phyloP scores from a whole-genome alignment of 2,329 filamentous ascomycete species.

The Botrytis porri region DNA sequence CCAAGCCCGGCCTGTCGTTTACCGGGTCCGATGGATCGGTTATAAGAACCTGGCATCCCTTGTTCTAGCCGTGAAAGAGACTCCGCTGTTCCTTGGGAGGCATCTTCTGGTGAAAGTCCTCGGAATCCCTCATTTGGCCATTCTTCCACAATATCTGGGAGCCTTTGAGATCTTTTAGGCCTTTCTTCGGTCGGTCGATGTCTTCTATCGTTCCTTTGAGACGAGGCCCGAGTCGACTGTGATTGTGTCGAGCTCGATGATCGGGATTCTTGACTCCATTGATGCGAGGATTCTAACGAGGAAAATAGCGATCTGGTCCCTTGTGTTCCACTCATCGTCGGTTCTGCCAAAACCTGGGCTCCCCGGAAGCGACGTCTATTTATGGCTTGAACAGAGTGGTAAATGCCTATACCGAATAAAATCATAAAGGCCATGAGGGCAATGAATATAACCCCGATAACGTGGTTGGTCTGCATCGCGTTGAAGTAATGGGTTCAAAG shows the following conservation, averaged over 20 bases:
- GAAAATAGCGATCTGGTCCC: neutral
- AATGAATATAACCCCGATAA: neutral
- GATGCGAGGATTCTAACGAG: neutral
- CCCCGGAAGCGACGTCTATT: neutral
- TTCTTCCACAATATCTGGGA: slow-evolving; percentile 3
- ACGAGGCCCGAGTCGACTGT: neutral
- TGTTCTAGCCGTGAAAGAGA: neutral
- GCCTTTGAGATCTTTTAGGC: neutral
- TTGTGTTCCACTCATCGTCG: neutral
- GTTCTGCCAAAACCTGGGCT: neutral
- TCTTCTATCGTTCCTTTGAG: neutral
- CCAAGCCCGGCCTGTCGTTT: neutral
- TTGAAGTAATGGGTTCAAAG: neutral
- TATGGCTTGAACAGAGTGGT: neutral
- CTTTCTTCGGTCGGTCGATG: neutral
- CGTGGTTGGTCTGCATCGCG: neutral
- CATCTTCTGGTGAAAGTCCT: neutral
- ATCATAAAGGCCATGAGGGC: neutral
- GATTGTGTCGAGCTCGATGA: neutral
- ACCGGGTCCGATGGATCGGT: neutral
- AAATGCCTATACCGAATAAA: neutral
- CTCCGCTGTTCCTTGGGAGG: neutral
- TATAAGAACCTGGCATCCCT: neutral
- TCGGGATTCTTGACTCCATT: neutral
- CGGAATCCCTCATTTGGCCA: too few species aligned